Percentiles rank a stretch among this genome's conserved stretches.
Conservation (phyloP, 805 yeast species). For the Wickerhamiella australiensis region DNA sequence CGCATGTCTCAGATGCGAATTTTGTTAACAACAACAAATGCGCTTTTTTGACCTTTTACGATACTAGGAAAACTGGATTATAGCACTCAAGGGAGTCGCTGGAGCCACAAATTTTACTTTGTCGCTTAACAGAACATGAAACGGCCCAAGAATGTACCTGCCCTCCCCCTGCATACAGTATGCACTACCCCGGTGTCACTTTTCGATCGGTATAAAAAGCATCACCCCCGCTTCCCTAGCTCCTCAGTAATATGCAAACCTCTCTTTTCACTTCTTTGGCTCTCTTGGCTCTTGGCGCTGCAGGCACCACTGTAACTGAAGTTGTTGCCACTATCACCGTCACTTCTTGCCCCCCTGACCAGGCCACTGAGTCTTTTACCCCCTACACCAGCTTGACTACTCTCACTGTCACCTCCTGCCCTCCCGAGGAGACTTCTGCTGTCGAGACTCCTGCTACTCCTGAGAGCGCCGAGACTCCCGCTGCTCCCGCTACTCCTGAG, state of each 20-base stretch:
- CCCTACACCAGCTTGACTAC: neutral
- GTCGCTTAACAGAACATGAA: neutral
- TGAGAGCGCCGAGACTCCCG: neutral
- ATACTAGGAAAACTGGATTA: no score
- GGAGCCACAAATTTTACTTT: neutral
- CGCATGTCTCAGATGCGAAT: neutral
- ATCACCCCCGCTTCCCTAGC: neutral
- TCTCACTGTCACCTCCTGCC: neutral
- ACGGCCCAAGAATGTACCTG: neutral
- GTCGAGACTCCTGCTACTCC: neutral
- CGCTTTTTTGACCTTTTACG: neutral
- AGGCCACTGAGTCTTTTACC: neutral
- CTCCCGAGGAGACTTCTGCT: neutral
- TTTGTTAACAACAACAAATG: neutral
- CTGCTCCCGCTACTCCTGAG: slow-evolving; percentile 5
- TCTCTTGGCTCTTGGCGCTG: slow-evolving; percentile 6
- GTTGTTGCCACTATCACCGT: neutral
- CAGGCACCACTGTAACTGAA: slow-evolving; percentile 5
- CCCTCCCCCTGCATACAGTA: neutral
- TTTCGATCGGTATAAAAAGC: neutral
- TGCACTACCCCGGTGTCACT: slow-evolving; percentile 1
- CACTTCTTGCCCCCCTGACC: slow-evolving; percentile 7
- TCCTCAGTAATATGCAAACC: neutral
- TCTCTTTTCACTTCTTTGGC: neutral
- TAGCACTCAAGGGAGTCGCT: neutral